These are phyloP conservation scores for Castanea mollissima DNA, from an alignment of 306 rosid genomes.

Conservation along the genomic window DNA sequence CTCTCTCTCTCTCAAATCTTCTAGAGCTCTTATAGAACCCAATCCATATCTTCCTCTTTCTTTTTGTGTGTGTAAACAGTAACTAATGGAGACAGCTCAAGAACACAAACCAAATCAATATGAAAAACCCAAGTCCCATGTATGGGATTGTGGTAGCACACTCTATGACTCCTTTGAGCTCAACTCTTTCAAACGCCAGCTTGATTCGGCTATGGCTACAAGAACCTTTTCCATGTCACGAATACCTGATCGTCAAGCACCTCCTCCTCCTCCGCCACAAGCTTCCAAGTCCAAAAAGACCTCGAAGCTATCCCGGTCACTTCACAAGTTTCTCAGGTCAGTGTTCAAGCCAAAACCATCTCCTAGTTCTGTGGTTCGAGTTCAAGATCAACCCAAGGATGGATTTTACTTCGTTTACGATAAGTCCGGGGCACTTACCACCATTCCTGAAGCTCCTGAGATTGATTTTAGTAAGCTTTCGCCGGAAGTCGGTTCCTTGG, in stretches of 20 bases:
- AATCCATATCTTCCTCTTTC: neutral
- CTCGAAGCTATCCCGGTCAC: conserved; percentile 60
- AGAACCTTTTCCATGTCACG: conserved; percentile 76
- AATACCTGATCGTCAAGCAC: conserved; percentile 34
- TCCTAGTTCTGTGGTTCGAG: conserved; percentile 19
- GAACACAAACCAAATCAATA: neutral
- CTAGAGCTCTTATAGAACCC: neutral
- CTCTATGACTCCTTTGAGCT: conserved; percentile 92
- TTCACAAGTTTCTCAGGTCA: conserved; percentile 65
- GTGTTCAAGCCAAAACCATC: conserved; percentile 46
- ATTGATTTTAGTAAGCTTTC: conserved; percentile 42
- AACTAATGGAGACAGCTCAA: conserved; percentile 11
- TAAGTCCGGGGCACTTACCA: conserved; percentile 60
- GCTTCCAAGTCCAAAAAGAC: conserved; percentile 24
- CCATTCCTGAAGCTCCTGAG: conserved; percentile 73
- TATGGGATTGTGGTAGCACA: conserved; percentile 94
- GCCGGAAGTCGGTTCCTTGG: conserved; percentile 59
- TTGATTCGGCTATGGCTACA: conserved; percentile 68
- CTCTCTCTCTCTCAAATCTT: neutral
- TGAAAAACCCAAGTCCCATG: conserved; percentile 10
- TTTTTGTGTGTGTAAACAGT: neutral
- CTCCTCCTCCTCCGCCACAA: conserved; percentile 4
- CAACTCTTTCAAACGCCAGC: conserved; percentile 69
- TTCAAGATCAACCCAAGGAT: conserved; percentile 35
- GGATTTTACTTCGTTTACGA: conserved; percentile 62